Evolutionary conservation across 345 rosid species (phyloP).

Genomic region (Ailanthus altissimus): DNA sequence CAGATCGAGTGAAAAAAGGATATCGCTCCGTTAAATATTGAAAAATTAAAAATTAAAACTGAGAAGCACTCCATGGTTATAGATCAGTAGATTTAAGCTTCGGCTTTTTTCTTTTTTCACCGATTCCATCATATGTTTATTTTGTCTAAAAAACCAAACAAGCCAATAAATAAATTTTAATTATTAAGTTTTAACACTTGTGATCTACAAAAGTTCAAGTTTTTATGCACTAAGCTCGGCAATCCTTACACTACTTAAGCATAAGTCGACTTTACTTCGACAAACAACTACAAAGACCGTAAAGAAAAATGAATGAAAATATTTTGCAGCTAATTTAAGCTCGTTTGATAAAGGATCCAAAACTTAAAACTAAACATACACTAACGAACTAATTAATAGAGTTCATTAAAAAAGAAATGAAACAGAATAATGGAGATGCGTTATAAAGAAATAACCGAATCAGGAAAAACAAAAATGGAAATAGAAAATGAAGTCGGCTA

Average conservation of each 20-base stretch:
- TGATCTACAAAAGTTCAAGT: neutral
- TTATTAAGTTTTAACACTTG: neutral
- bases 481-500: neutral
- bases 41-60: neutral
- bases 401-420: neutral
- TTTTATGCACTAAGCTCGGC: neutral
- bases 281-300: neutral
- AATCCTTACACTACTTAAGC: neutral
- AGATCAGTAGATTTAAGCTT: slow-evolving; percentile 13
- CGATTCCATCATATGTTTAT: neutral
- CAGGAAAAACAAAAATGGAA: neutral
- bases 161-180: neutral
- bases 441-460: neutral
- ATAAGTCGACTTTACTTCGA: neutral
- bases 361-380: neutral
- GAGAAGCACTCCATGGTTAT: neutral
- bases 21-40: neutral
- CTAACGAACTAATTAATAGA: neutral
- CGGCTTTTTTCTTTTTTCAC: neutral
- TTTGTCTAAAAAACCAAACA: neutral
- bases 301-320: neutral
- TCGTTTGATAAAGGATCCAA: neutral
- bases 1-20: neutral
- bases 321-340: neutral
- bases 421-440: neutral